Evolutionary conservation across 139 green algal species (phyloP), one percentile per base, ranked within the genome.

Genomic region (Dunaliella primolecta): DNA sequence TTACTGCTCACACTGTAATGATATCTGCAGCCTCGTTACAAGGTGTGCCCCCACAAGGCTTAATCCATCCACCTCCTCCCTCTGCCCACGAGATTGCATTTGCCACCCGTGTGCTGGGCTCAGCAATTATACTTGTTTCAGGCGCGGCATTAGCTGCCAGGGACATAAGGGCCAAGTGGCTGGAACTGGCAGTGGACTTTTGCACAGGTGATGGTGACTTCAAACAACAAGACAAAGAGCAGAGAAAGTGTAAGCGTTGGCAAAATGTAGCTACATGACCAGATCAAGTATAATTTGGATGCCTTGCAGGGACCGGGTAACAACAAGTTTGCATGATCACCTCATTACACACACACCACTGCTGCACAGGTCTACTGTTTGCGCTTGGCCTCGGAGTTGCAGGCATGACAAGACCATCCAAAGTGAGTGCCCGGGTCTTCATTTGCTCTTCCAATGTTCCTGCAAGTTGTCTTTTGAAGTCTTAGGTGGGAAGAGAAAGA

Each of bases 401-500:
- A 7, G 93, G 94, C 31, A 97, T 98, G 95, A 90, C 87, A 23
- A 88, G 87, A 0, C 91, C 94, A 3, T 86, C 80, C 75, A 97
- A 97, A 88, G 91, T 90, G 29, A 75, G 75, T 64, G n/a, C n/a
- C n/a, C n/a, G n/a, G n/a, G n/a, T n/a, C n/a, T n/a, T n/a, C n/a
- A n/a, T n/a, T n/a, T n/a, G n/a, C n/a, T n/a, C n/a, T n/a, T n/a
- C n/a, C n/a, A n/a, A n/a, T n/a, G n/a, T n/a, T n/a, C n/a, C n/a
- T n/a, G n/a, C n/a, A n/a, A n/a, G n/a, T n/a, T n/a, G n/a, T n/a
- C n/a, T n/a, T n/a, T n/a, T n/a, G n/a, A n/a, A n/a, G n/a, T n/a
- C n/a, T n/a, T n/a, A n/a, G n/a, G n/a, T n/a, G n/a, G n/a, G n/a
- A n/a, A n/a, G n/a, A n/a, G n/a, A n/a, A n/a, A n/a, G n/a, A n/a